phyloP scores from a whole-genome alignment of 2,329 filamentous ascomycete species.

The Emergomyces pasteurianus region DNA sequence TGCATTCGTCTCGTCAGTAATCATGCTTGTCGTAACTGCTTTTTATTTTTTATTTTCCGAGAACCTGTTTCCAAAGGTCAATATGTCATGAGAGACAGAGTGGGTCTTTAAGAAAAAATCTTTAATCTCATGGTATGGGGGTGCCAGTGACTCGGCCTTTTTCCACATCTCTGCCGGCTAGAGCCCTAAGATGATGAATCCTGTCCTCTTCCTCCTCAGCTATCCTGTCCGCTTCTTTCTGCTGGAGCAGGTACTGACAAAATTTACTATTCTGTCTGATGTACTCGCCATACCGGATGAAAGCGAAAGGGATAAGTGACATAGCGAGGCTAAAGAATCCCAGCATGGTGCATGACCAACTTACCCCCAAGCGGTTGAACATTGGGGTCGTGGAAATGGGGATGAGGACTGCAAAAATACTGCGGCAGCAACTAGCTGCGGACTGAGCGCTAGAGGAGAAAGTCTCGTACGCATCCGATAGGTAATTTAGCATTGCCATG shows the following conservation, averaged over 20 bases:
- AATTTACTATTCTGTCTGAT: conserved; percentile 32
- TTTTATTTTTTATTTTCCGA: background rate
- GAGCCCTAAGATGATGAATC: background rate
- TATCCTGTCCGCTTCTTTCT: conserved; percentile 15
- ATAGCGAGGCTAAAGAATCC: conserved; percentile 30
- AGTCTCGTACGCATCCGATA: conserved; percentile 56
- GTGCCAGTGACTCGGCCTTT: background rate
- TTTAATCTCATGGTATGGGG: background rate
- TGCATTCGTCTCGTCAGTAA: background rate
- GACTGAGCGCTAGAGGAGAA: conserved; percentile 49
- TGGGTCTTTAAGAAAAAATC: background rate
- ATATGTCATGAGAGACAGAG: background rate
- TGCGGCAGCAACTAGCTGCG: conserved; percentile 40
- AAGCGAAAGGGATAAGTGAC: conserved; percentile 30
- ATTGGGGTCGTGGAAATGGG: conserved; percentile 41
- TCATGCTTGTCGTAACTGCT: background rate
- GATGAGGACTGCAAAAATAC: conserved; percentile 43
- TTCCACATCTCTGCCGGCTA: background rate
- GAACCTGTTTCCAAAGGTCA: background rate
- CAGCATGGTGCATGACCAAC: conserved; percentile 33
- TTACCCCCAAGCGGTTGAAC: conserved; percentile 30
- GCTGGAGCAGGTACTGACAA: conserved; percentile 24
- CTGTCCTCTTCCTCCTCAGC: conserved; percentile 22
- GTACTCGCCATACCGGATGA: conserved; percentile 29
- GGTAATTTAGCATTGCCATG: conserved; percentile 53